phyloP scores from a whole-genome alignment of 225 moss, liverwort and hornwort genomes.

The Bryoerythrophyllum caledonicum region DNA sequence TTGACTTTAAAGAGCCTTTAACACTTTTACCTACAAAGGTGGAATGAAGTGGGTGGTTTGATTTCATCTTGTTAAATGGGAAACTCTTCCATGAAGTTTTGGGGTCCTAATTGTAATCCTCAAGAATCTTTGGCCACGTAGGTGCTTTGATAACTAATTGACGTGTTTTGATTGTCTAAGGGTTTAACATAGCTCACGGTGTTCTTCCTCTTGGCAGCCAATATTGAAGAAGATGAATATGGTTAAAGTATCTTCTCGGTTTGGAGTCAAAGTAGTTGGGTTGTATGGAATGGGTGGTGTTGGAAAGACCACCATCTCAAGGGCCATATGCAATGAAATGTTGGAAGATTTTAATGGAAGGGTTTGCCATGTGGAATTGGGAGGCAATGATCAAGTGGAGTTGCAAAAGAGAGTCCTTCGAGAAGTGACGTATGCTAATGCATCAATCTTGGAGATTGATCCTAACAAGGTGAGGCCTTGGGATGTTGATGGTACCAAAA shows the following conservation, averaged over 20 bases:
- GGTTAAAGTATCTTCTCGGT: background rate
- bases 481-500: no score
- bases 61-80: no score
- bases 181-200: no score
- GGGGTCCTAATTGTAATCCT: no score
- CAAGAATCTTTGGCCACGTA: no score
- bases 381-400: background rate
- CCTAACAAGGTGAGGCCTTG: background rate
- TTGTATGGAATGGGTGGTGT: slow-evolving; percentile 9
- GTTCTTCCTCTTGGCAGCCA: background rate
- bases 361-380: slow-evolving; percentile 13
- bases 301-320: slow-evolving; percentile 11
- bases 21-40: no score
- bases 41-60: no score
- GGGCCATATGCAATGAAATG: background rate
- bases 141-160: no score
- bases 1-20: no score
- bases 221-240: background rate
- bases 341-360: background rate
- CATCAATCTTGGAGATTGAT: background rate
- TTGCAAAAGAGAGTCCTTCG: background rate
- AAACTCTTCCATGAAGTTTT: no score
- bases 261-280: background rate
- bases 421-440: background rate
- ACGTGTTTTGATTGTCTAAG: no score